These are phyloP conservation scores for Xeromyces bisporus DNA, from an alignment of 495 filamentous ascomycete genomes.

Conservation along the genomic window DNA sequence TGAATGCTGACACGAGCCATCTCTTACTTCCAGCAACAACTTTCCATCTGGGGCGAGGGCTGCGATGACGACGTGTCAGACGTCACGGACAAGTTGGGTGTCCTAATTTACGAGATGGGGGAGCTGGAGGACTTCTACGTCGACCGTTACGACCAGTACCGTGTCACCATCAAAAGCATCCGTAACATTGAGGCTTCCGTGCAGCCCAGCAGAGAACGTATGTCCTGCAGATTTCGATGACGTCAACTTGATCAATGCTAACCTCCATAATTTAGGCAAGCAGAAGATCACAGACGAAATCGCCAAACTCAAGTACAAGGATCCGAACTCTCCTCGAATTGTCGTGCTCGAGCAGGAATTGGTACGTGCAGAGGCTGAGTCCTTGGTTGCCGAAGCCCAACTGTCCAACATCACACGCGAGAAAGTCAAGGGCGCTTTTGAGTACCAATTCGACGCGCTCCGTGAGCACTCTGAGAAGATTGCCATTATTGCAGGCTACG, in stretches of 20 bases:
- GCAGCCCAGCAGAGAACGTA: constrained; percentile 92
- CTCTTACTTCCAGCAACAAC: constrained; percentile 56
- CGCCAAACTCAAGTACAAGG: constrained; percentile 98
- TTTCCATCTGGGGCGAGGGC: constrained; percentile 92
- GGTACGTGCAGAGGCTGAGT: constrained; percentile 95
- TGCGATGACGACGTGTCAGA: constrained; percentile 97
- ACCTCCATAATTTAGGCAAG: constrained; percentile 42
- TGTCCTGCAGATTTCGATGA: constrained; percentile 11
- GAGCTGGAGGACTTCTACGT: constrained; percentile 97
- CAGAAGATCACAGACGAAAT: constrained; percentile 99
- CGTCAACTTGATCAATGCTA: background rate
- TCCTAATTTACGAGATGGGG: constrained; percentile 94
- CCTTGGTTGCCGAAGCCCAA: constrained; percentile 92
- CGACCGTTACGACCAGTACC: constrained; percentile 97
- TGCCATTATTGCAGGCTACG: constrained; percentile 91
- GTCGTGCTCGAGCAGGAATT: constrained; percentile 97
- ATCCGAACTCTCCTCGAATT: constrained; percentile 92
- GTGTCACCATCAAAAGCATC: constrained; percentile 97
- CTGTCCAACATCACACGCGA: constrained; percentile 98
- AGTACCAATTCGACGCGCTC: constrained; percentile 95
- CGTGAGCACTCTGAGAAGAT: constrained; percentile 97
- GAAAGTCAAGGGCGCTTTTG: constrained; percentile 96
- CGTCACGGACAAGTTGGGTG: constrained; percentile 96
- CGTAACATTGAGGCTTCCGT: constrained; percentile 97
- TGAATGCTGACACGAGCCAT: background rate